Base-by-base conservation (phyloP, 176 grass and related monocot genomes). In the Hordeum vulgare region DNA sequence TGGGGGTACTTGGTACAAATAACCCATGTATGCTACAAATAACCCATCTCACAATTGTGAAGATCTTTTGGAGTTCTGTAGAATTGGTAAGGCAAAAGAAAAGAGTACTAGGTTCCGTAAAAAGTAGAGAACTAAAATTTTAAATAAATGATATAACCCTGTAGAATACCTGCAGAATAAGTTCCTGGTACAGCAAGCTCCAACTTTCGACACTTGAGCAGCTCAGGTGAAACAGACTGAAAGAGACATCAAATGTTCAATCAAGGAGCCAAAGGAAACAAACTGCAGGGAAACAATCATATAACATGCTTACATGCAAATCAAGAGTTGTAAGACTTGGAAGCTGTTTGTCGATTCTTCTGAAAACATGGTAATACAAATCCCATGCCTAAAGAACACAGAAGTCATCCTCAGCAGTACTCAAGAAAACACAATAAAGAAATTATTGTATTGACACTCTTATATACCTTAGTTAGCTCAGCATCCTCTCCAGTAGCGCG, bases 321-420 rank as follows among this genome's bases (percentile, higher is more conserved):
- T 98, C 96, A 14, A 95, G 89, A 66, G 91, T 98, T 65, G 93
- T 98, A 66, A 98, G 96, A 84, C 96, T 92, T 31, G 96, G 96
- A 76, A 98, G 96, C 80, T 98, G 96, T 88, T 98, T 98, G 83
- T 98, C 96, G 1, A 98, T 98, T 91, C 96, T 95, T 93, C 91
- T 92, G 66, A 98, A 98, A 81, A 98, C 96, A 91, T 98, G 96
- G 83, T 98, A 98, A 87, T 98, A 98, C 77, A 98, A 85, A 87
- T 98, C 96, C 96, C 96, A 98, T 47, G 93, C 96, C 93, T 98
- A 90, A 76, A 74, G 56, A 84, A 83, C 40, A 78, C 6, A 83
- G 28, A 74, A 76, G 71, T 60, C 44, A 77, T 39, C 37, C 18
- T 83, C 80, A 86, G 66, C 45, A 66, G 17, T 77, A 61, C 9